Percentiles rank a stretch among this genome's conserved stretches.
These are phyloP conservation scores for Pisolithus microcarpus DNA, from an alignment of 768 basidiomycete species.

Conservation along the genomic window DNA sequence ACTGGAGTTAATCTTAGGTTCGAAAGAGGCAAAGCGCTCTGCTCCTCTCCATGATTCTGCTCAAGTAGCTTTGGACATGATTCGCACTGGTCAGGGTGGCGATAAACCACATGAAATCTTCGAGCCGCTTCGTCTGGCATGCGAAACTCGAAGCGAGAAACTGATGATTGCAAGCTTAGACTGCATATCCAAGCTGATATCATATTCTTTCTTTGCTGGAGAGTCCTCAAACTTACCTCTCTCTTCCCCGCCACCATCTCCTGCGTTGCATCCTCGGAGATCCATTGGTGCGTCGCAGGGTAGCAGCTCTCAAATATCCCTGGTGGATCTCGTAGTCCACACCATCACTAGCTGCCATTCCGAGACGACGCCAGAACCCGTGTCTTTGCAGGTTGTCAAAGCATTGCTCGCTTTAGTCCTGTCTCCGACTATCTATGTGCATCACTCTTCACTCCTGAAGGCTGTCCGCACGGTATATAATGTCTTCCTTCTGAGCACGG, in stretches of 20 bases:
- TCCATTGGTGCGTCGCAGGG: conserved; percentile 41
- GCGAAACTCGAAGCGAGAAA: conserved; percentile 90
- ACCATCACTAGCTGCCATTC: conserved; percentile 91
- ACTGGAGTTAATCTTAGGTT: conserved; percentile 76
- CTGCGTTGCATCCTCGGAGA: conserved; percentile 38
- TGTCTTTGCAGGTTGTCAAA: conserved; percentile 95
- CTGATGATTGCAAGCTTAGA: conserved; percentile 96
- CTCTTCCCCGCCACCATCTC: conserved; percentile 75
- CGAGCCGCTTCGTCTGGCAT: conserved; percentile 92
- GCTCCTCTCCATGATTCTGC: conserved; percentile 76
- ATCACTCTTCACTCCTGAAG: conserved; percentile 93
- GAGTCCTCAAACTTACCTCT: conserved; percentile 36
- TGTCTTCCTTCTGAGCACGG: conserved; percentile 85
- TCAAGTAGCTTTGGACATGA: conserved; percentile 74
- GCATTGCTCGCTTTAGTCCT: conserved; percentile 85
- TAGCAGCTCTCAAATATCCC: conserved; percentile 53
- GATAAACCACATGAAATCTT: conserved; percentile 83
- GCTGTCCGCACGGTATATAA: conserved; percentile 98
- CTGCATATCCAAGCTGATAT: conserved; percentile 95
- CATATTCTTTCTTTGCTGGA: conserved; percentile 94
- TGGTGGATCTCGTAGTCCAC: conserved; percentile 90
- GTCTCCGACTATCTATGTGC: conserved; percentile 80
- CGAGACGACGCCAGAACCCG: conserved; percentile 80
- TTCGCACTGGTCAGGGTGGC: conserved; percentile 66
- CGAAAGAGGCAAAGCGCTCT: conserved; percentile 84